phyloP scores from a whole-genome alignment of 331 rosid genomes.

The Phaseolus coccineus region DNA sequence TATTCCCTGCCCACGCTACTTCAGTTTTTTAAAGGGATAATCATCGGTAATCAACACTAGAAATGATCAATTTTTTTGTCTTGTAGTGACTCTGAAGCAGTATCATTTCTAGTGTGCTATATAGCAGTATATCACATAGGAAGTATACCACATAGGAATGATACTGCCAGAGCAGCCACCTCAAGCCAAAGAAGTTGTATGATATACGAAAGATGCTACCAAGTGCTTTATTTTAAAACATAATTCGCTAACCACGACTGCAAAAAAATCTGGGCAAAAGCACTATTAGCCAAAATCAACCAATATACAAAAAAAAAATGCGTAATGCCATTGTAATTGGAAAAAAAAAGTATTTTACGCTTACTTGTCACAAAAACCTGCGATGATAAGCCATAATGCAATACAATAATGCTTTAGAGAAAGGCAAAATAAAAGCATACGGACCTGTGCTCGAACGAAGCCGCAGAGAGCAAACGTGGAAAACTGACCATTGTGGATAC shows the following conservation, averaged over 20 bases:
- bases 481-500: conserved; percentile 68
- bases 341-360: background rate
- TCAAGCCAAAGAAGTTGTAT: background rate
- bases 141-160: background rate
- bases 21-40: too few relatives aligned
- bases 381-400: background rate
- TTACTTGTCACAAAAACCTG: background rate
- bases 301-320: background rate
- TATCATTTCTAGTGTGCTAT: too few relatives aligned
- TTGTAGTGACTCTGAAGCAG: too few relatives aligned
- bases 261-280: background rate
- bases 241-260: background rate
- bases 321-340: background rate
- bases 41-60: background rate
- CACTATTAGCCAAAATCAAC: background rate
- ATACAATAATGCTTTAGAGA: conserved; percentile 44
- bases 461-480: conserved; percentile 83
- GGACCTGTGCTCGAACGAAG: conserved; percentile 75
- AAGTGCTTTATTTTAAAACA: background rate
- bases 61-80: too few relatives aligned
- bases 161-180: background rate
- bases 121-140: too few relatives aligned
- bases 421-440: background rate
- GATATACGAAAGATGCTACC: background rate
- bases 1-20: too few relatives aligned